phyloP scores from a whole-genome alignment of 352 stramenopile species.

The Thalassiosira hispida region DNA sequence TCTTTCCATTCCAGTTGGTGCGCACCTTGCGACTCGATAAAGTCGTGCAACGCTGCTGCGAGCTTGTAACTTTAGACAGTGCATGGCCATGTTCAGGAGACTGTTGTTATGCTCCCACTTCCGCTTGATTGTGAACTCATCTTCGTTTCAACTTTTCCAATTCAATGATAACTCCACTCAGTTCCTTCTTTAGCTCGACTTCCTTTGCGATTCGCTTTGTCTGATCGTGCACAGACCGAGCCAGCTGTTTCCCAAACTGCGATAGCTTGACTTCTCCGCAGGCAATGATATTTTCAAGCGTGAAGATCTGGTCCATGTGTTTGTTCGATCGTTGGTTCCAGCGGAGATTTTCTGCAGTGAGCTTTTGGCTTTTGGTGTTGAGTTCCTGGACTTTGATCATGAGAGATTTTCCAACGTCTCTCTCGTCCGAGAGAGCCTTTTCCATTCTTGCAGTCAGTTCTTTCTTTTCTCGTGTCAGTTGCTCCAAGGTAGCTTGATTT shows the following conservation, averaged over 20 bases:
- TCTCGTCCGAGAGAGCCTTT: conserved; percentile 27
- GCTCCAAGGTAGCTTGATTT: conserved; percentile 18
- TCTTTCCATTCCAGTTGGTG: too few relatives aligned
- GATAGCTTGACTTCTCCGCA: conserved; percentile 26
- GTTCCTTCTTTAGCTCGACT: conserved; percentile 25
- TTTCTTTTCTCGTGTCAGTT: conserved; percentile 38
- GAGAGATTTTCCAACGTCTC: conserved; percentile 25
- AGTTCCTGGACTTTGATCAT: conserved; percentile 46
- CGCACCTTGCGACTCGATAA: too few relatives aligned
- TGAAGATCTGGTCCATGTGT: conserved; percentile 9
- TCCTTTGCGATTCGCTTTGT: conserved; percentile 24
- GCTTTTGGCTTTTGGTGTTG: conserved; percentile 16
- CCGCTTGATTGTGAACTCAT: too few relatives aligned
- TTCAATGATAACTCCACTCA: conserved; percentile 9
- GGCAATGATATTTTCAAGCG: conserved; percentile 21
- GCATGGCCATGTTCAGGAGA: too few relatives aligned
- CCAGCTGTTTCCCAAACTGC: conserved; percentile 34
- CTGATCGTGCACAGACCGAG: conserved; percentile 34
- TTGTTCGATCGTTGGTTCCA: conserved; percentile 7
- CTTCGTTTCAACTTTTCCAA: conserved; percentile 13
- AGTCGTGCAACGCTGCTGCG: too few relatives aligned
- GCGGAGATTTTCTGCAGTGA: conserved; percentile 37
- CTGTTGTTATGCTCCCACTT: too few relatives aligned
- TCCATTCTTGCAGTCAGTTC: conserved; percentile 19
- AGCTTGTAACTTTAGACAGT: too few relatives aligned